Evolutionary conservation across 176 grass and related monocot species (phyloP), one percentile per base, ranked within the genome.

Genomic region (Carex parvula): DNA sequence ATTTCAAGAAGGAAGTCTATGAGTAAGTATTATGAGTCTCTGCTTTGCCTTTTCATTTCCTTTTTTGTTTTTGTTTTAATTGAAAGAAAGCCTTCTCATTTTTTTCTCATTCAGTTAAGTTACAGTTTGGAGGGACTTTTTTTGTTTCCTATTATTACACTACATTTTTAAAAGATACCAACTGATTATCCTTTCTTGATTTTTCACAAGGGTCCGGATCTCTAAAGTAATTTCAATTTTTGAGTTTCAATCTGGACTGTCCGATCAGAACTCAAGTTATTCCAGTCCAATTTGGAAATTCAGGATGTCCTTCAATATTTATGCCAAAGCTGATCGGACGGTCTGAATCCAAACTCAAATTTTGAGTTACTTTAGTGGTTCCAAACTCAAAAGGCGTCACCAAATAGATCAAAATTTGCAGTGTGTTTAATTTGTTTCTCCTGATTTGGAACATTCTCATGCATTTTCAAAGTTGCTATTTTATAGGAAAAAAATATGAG

Each of bases 1-100:
- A 46, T 48, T 90, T 90, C 85, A 87, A 81, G 84, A 87, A 80
- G 64, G 55, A 87, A 37, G 57, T 81, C 42, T 90, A 87, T 63
- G 81, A 81, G 88, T 90, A 55, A 81, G 88, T 85, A 48, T 55
- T 81, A 42, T 65, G 8, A 68, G 20, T 64, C 58, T 61, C 48
- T 64, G 30, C 30, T 17, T 30, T 55, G 0, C 21, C 4, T 56
- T 16, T 17, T 50, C 9, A 21, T 50, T 24, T 3, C 15, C 6
- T 22, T 71, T 13, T 14, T 24, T 1, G 0, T 50, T 82, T 33
- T 64, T 8, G n/a, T 64, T 64, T 29, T 8, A 73, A 60, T 78
- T 60, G 26, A 33, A 6, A 44, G 48, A 39, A 66, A 58, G 4
- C 22, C 63, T 68, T 10, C 7, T 44, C 1, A 2, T 26, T 60